These are phyloP conservation scores for Pseudogymnoascus sp. DNA, from an alignment of 2,329 filamentous ascomycete genomes.

Conservation along the genomic window DNA sequence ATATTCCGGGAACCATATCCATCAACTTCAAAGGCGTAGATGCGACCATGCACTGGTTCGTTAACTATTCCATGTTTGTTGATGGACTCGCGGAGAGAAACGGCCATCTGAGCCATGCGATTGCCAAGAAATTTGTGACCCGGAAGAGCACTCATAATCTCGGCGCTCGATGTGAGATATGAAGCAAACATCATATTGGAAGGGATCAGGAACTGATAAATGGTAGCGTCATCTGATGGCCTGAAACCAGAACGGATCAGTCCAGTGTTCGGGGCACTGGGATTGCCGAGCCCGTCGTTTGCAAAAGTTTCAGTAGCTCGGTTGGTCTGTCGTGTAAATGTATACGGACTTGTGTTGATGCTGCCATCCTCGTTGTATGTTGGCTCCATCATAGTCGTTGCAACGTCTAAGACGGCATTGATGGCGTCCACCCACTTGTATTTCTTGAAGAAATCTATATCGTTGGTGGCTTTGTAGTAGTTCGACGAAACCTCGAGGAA, in stretches of 20 bases:
- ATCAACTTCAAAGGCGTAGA: slow-evolving; percentile 72
- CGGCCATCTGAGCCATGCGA: slow-evolving; percentile 49
- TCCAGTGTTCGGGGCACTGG: slow-evolving; percentile 64
- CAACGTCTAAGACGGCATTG: slow-evolving; percentile 57
- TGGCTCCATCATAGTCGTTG: slow-evolving; percentile 61
- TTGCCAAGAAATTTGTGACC: slow-evolving; percentile 42
- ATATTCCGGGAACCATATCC: slow-evolving; percentile 53
- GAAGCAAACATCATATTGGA: slow-evolving; percentile 77
- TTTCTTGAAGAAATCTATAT: slow-evolving; percentile 63
- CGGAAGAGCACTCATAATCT: slow-evolving; percentile 44
- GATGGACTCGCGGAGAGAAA: slow-evolving; percentile 58
- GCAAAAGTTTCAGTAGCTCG: slow-evolving; percentile 72
- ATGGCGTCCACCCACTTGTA: slow-evolving; percentile 67
- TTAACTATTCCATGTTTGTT: slow-evolving; percentile 61
- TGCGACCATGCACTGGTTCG: slow-evolving; percentile 53
- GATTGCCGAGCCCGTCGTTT: slow-evolving; percentile 70
- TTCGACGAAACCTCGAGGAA: slow-evolving; percentile 77
- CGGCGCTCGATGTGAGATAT: slow-evolving; percentile 46
- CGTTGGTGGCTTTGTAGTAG: slow-evolving; percentile 67
- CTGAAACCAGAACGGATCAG: slow-evolving; percentile 82
- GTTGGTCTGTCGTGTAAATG: slow-evolving; percentile 65
- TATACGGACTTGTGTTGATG: slow-evolving; percentile 56
- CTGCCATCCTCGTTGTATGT: slow-evolving; percentile 59
- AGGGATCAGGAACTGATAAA: slow-evolving; percentile 80
- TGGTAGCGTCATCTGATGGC: slow-evolving; percentile 77